Base-by-base conservation (phyloP, 495 filamentous ascomycete genomes). In the Eremomyces bilateralis region DNA sequence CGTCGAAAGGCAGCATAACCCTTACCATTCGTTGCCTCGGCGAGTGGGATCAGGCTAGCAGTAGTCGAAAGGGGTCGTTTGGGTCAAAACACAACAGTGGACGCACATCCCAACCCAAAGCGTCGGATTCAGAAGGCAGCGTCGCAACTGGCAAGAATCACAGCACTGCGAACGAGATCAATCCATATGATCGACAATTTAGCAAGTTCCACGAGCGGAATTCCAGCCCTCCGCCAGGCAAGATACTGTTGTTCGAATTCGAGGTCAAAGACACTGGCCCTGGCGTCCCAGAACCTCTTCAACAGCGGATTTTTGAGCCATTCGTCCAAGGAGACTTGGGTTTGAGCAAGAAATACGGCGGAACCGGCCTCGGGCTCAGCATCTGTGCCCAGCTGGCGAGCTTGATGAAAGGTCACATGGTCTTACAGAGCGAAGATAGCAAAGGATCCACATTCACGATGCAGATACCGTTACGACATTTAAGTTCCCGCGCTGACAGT, bases 321-420 rank as follows among this genome's bases (percentile, higher is more conserved):
- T 94, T 94, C 45, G 75, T 93, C 5, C 84, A 94, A 53, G 84
- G 80, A 1, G 83, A 94, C 49, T 57, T 88, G 6, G 75, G 80
- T 1, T 57, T 94, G 15, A 84, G 73, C 53, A 90, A 81, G 49
- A 90, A 85, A 42, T 88, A 75, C 48, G 82, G 80, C 16, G 84
- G 84, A 11, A 92, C 84, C 4, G 84, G 84, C n/a, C 57, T 94
- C 4, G 84, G 84, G 5, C 51, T 94, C 33, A 81, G 75, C 43
- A 94, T 94, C 43, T 91, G 80, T 49, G 69, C 73, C 10, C 83
- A 94, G 49, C 60, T 94, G 21, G 76, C 82, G 3, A 71, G 54
- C 4, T 54, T 93, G 21, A 91, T 94, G 80, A 69, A 71, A 27
- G 84, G 84, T 16, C 61, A 51, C 4, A 80, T 94, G 24, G 48